phyloP scores from a whole-genome alignment of 306 rosid genomes.

The Adenanthera pavonina region DNA sequence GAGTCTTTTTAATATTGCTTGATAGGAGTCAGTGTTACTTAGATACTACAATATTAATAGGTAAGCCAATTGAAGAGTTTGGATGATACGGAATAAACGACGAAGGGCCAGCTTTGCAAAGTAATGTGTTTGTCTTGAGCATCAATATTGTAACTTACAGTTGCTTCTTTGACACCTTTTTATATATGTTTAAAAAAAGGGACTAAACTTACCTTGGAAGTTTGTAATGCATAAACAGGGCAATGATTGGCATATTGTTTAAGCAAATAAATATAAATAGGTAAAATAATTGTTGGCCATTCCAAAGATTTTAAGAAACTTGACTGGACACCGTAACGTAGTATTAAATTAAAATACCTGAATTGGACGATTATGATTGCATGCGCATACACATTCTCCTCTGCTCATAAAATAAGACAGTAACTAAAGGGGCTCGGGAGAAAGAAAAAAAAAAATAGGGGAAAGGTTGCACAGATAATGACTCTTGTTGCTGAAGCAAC shows the following conservation, averaged over 20 bases:
- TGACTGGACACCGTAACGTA: background rate
- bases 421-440: background rate
- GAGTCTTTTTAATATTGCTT: background rate
- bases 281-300: constrained; percentile 17
- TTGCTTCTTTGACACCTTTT: constrained; percentile 25
- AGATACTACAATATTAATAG: background rate
- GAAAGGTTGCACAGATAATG: constrained; percentile 44
- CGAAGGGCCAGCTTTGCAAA: constrained; percentile 31
- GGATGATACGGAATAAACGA: constrained; percentile 16
- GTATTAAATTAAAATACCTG: constrained; percentile 38
- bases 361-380: constrained; percentile 36
- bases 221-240: constrained; percentile 30
- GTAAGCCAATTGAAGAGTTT: constrained; percentile 25
- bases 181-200: background rate
- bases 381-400: constrained; percentile 19
- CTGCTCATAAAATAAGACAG: constrained; percentile 4
- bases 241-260: constrained; percentile 47
- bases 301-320: constrained; percentile 24
- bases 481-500: constrained; percentile 51
- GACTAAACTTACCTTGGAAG: constrained; percentile 47
- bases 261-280: constrained; percentile 15
- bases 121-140: constrained; percentile 5
- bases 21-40: background rate
- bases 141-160: background rate
- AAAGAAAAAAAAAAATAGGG: background rate